These are phyloP conservation scores for Penicillium sp. DNA, from an alignment of 2,329 filamentous ascomycete genomes.

Conservation along the genomic window DNA sequence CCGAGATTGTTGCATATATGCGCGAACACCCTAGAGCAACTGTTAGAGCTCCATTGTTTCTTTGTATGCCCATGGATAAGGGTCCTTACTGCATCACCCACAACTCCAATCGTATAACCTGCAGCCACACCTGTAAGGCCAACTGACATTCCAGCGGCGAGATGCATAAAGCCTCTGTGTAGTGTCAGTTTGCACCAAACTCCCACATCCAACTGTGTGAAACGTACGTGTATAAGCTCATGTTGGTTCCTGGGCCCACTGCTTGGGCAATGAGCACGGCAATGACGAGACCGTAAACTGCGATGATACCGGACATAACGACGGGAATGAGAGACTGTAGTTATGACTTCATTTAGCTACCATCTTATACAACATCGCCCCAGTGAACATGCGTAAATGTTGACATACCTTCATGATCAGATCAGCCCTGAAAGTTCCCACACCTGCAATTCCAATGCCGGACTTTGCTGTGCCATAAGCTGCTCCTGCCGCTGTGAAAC, in stretches of 20 bases:
- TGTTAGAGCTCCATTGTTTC: slow-evolving; percentile 21
- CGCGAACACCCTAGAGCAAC: slow-evolving; percentile 66
- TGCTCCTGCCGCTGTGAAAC: slow-evolving; percentile 57
- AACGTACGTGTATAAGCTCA: slow-evolving; percentile 79
- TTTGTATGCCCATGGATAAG: not conserved
- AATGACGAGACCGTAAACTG: slow-evolving; percentile 95
- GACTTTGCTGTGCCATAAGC: slow-evolving; percentile 69
- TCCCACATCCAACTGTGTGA: not conserved
- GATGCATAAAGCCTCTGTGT: slow-evolving; percentile 81
- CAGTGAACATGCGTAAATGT: not conserved
- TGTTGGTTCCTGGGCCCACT: slow-evolving; percentile 68
- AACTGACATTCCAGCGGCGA: slow-evolving; percentile 85
- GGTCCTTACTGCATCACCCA: slow-evolving; percentile 74
- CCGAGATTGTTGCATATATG: slow-evolving; percentile 93
- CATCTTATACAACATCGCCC: not conserved
- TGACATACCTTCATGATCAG: slow-evolving; percentile 64
- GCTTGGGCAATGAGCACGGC: slow-evolving; percentile 93
- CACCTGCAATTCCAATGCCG: slow-evolving; percentile 66
- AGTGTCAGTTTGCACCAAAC: slow-evolving; percentile 26
- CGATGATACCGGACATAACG: slow-evolving; percentile 98
- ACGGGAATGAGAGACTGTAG: slow-evolving; percentile 51
- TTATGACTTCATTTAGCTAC: slow-evolving; percentile 20
- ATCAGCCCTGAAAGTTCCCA: slow-evolving; percentile 65
- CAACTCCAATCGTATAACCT: slow-evolving; percentile 93
- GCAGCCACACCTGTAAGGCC: slow-evolving; percentile 90